Evolutionary conservation across 2,329 filamentous ascomycete genomes (phyloP).

Genomic region (Onygena corvina): DNA sequence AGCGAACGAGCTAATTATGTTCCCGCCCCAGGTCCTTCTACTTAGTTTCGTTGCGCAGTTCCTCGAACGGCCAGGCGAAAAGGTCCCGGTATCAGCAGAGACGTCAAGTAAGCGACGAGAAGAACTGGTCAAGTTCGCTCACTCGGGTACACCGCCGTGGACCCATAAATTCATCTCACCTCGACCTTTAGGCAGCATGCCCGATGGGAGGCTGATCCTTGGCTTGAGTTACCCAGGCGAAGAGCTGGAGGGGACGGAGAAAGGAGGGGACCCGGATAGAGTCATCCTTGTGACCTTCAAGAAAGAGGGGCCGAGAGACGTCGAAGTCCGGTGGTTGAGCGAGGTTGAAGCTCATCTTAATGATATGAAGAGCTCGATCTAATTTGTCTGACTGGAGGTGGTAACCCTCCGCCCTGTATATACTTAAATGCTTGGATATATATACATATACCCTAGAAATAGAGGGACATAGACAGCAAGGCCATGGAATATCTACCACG

Average conservation of each 20-base stretch:
- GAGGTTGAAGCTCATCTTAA: conserved; percentile 31
- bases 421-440: neutral
- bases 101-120: conserved; percentile 28
- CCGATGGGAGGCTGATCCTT: conserved; percentile 42
- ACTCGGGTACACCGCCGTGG: conserved; percentile 36
- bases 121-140: conserved; percentile 39
- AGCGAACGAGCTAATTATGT: conserved; percentile 62
- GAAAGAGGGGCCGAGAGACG: conserved; percentile 44
- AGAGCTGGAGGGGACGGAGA: conserved; percentile 40
- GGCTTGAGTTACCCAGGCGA: conserved; percentile 43
- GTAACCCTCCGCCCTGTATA: neutral
- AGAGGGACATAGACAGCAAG: neutral
- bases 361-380: conserved; percentile 18
- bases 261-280: conserved; percentile 42
- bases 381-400: neutral
- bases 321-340: conserved; percentile 40
- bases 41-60: conserved; percentile 41
- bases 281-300: conserved; percentile 47
- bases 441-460: neutral
- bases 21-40: conserved; percentile 70
- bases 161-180: conserved; percentile 38
- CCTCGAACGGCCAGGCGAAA: conserved; percentile 30
- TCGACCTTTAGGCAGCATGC: conserved; percentile 26
- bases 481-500: neutral
- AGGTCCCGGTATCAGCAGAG: conserved; percentile 15